Base-by-base conservation (phyloP, 2,329 filamentous ascomycete species). In the Fusarium cicatricum region DNA sequence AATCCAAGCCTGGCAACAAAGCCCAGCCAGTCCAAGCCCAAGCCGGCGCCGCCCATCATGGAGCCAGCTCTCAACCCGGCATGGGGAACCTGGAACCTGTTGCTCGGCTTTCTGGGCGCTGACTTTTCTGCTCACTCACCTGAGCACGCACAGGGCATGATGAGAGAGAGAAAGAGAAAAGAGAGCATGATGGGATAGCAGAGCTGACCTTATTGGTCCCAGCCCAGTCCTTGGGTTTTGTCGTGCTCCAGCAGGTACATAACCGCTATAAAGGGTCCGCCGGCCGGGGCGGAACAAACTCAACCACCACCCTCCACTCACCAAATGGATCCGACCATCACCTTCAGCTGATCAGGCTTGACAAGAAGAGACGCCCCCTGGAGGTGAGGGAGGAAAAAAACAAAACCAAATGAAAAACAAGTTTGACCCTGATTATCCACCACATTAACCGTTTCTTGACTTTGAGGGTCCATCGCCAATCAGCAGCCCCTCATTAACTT, bases 21-120 rank as follows among this genome's bases (percentile, higher is more conserved):
- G 23, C 23, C 23, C 58, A 57, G 33, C 36, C 46, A 60, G 57
- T 21, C 57, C 57, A 61, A 61, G 43, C 47, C 58, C 39, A 58
- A 58, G 58, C 26, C 47, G 41, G 41, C 45, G 29, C 53, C 45
- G 33, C 42, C 50, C 52, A 57, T 63, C 46, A 62, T 60, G 39
- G 59, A 63, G 60, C 49, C 38, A 50, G 12, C 40, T 32, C 15
- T 23, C 21, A 37, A 32, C 48, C 52, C 38, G 38, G 43, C 51
- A 41, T n/a, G 34, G 49, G 37, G 29, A 43, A 40, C 43, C 9
- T 8, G 23, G 9, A 26, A 26, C 23, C 23, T 26, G 23, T 31
- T 26, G 46, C 21, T 32, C 8, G 21, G 34, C 16, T 21, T 21
- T 8, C 34, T 12, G 23, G 34, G 42, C 40, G 17, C 39, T 50